Evolutionary conservation across 2,329 filamentous ascomycete genomes (phyloP), one percentile per base, ranked within the genome.

Genomic region (Dichotomopilus funicola): DNA sequence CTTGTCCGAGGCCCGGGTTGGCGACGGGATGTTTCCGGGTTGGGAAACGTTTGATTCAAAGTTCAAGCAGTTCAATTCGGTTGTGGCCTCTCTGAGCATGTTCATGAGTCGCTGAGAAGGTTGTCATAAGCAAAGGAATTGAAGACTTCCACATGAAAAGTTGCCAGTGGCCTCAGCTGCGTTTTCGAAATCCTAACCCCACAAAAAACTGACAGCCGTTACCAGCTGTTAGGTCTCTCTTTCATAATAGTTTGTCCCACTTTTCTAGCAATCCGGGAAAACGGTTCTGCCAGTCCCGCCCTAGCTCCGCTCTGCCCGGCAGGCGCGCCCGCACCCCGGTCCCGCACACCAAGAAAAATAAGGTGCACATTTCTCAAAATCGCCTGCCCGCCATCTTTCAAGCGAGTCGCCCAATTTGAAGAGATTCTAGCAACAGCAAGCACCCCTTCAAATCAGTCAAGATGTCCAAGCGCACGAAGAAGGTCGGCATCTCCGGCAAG

Each of bases 401-500:
- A 60, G 54, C 59, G 56, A 55, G 51, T 61, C 46, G 53, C 49
- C 52, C 19, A 51, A 51, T 60, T 58, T 59, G 58, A 61, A 65
- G 62, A 63, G 19, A 27, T 27, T 27, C 58, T 51, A 52, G 54
- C 56, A 61, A 59, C 61, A 62, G 53, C 59, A 56, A 27, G 19
- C 19, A 27, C 19, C 61, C 49, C 64, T 51, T 61, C 57, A 63
- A 65, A 69, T 62, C 73, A 73, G 77, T 75, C 82, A 90, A 86
- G 78, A 94, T 94, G 88, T 90, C 89, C 76, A 92, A 94, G 85
- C 86, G 90, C 82, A 95, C 90, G 67, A 95, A 89, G 88, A 95
- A 96, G 88, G 91, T 95, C 86, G 90, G 90, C 77, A 91, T 96
- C 77, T 96, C 92, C 82, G 89, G 91, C 80, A 95, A 66, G 67